phyloP scores from a whole-genome alignment of 2,329 filamentous ascomycete genomes.

The Alternaria sp. region DNA sequence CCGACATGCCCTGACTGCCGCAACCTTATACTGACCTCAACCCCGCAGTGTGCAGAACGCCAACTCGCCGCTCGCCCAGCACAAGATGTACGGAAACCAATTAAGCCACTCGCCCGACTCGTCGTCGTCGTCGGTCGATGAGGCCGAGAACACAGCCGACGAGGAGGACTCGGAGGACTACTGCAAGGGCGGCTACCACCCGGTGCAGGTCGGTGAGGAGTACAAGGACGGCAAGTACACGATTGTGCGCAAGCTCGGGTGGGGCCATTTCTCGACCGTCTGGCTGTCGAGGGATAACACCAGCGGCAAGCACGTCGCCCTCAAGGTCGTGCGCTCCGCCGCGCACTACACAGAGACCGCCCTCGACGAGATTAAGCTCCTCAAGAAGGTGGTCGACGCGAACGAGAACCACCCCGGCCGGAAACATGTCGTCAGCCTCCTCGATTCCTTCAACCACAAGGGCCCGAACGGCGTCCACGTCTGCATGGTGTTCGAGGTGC shows the following conservation, averaged over 20 bases:
- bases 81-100: conserved; percentile 60
- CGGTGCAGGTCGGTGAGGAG: conserved; percentile 90
- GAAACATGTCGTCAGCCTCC: conserved; percentile 91
- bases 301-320: conserved; percentile 90
- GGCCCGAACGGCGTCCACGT: conserved; percentile 95
- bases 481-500: conserved; percentile 98
- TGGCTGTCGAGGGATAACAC: conserved; percentile 84
- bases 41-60: conserved; percentile 56
- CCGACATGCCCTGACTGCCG: conserved; percentile 2
- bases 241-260: conserved; percentile 93
- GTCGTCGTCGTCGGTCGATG: conserved; percentile 79
- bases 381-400: conserved; percentile 94
- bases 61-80: conserved; percentile 53
- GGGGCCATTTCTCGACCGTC: conserved; percentile 99
- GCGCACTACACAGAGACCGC: conserved; percentile 99
- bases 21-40: conserved; percentile 22
- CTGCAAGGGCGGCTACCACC: conserved; percentile 98
- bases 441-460: conserved; percentile 97
- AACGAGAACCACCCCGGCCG: conserved; percentile 94
- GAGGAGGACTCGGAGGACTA: conserved; percentile 99
- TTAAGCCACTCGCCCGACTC: conserved; percentile 78
- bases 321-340: conserved; percentile 97
- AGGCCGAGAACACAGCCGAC: conserved; percentile 88
- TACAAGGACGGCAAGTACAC: conserved; percentile 99
- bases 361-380: conserved; percentile 97